phyloP scores from a whole-genome alignment of 352 stramenopile genomes.

The Pythium chondricola region DNA sequence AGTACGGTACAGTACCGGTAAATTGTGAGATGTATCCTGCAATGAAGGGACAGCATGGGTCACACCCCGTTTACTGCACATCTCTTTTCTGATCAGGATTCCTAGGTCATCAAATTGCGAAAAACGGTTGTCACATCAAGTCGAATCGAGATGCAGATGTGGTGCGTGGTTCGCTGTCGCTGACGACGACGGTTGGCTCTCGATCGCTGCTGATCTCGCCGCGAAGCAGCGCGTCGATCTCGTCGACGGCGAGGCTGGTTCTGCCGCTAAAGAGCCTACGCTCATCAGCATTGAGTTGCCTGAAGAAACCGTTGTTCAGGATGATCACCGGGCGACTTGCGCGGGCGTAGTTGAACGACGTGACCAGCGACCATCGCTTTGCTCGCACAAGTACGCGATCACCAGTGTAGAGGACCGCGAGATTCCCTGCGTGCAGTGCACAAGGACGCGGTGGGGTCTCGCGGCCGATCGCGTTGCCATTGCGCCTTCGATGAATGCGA shows the following conservation, averaged over 20 bases:
- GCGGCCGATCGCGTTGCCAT: constrained; percentile 8
- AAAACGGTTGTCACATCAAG: too few species aligned
- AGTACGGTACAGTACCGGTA: too few species aligned
- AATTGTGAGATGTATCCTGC: too few species aligned
- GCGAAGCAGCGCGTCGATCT: constrained; percentile 49
- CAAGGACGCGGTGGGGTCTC: constrained; percentile 36
- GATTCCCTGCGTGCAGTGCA: constrained; percentile 71
- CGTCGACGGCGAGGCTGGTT: constrained; percentile 38
- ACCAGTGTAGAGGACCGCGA: constrained; percentile 63
- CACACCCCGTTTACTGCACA: too few species aligned
- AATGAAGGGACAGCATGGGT: too few species aligned
- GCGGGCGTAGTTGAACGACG: constrained; percentile 53
- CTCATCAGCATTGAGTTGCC: constrained; percentile 40
- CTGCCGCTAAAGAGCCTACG: constrained; percentile 33
- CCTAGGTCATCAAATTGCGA: too few species aligned
- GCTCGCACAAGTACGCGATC: constrained; percentile 61
- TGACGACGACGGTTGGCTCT: constrained; percentile 7
- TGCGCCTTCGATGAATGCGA: constrained; percentile 33
- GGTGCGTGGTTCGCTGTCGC: too few species aligned
- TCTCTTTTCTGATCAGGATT: too few species aligned
- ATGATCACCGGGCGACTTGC: constrained; percentile 44
- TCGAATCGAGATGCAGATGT: too few species aligned
- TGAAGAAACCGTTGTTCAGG: constrained; percentile 58
- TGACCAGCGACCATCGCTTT: constrained; percentile 43
- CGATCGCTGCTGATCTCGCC: constrained; percentile 12